Evolutionary conservation across 2,329 filamentous ascomycete genomes (phyloP).

Genomic region (Exophiala xenobiotica): DNA sequence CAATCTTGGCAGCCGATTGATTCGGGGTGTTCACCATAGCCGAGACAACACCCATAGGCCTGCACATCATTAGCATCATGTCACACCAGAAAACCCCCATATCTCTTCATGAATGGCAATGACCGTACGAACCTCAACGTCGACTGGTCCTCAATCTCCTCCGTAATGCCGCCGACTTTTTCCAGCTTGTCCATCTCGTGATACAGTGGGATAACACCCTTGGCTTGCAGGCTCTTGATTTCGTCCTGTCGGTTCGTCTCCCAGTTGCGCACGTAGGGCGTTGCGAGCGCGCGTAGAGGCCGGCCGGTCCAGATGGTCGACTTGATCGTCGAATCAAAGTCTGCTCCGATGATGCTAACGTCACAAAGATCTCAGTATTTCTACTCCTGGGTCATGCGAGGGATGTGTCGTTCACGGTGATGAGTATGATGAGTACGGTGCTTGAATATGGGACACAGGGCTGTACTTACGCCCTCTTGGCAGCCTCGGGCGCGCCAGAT

Average conservation of each 20-base stretch:
- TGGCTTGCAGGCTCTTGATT: slow-evolving; percentile 67
- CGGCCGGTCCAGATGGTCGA: slow-evolving; percentile 76
- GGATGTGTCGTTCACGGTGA: too few relatives aligned
- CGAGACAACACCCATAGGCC: slow-evolving; percentile 78
- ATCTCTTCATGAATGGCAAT: neutral
- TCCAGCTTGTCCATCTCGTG: slow-evolving; percentile 32
- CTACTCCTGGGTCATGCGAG: too few relatives aligned
- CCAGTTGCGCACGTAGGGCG: slow-evolving; percentile 72
- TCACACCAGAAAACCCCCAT: neutral
- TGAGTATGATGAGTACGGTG: too few relatives aligned
- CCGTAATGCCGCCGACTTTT: slow-evolving; percentile 24
- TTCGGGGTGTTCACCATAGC: slow-evolving; percentile 62
- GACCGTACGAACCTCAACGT: slow-evolving; percentile 13
- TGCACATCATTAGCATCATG: neutral
- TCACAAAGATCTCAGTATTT: too few relatives aligned
- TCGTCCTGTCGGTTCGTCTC: slow-evolving; percentile 63
- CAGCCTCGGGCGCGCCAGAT: slow-evolving; percentile 50
- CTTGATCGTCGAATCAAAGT: slow-evolving; percentile 69
- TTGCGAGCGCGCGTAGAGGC: slow-evolving; percentile 70
- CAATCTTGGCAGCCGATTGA: slow-evolving; percentile 72
- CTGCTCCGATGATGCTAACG: slow-evolving; percentile 67
- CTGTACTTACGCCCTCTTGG: slow-evolving; percentile 23
- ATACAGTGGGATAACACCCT: slow-evolving; percentile 70
- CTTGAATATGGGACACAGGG: too few relatives aligned
- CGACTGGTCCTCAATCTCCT: slow-evolving; percentile 62